A percentile compares a stretch with the other conserved stretches of the same genome.
Conservation (phyloP, 75 land plant species). For the Ceratopteris richardii region DNA sequence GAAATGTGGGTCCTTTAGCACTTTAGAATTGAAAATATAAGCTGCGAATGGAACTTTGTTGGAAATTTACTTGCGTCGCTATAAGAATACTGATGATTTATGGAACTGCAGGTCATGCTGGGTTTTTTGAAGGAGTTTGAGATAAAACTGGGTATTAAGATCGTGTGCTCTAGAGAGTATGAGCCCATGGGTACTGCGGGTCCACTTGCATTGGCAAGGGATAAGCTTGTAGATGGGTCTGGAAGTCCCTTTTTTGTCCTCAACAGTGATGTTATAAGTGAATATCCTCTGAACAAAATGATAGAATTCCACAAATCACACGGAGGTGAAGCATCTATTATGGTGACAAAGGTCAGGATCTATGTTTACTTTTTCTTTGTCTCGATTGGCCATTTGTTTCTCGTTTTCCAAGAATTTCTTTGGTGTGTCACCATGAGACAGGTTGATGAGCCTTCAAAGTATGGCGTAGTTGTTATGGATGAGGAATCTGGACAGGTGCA, state of each 20-base stretch:
- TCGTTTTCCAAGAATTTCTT: background rate
- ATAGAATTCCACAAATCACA: slow-evolving; percentile 37
- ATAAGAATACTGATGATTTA: no score
- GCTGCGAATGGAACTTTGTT: no score
- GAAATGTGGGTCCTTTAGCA: no score
- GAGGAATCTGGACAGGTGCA: slow-evolving; percentile 30
- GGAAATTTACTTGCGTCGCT: no score
- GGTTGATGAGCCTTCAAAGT: slow-evolving; percentile 49
- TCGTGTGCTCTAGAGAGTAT: slow-evolving; percentile 37
- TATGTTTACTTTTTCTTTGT: background rate
- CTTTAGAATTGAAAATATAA: no score
- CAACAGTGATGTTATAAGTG: slow-evolving; percentile 45
- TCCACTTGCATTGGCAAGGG: slow-evolving; percentile 38
- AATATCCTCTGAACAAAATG: slow-evolving; percentile 40
- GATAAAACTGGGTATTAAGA: slow-evolving; percentile 35
- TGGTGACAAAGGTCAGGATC: slow-evolving; percentile 38
- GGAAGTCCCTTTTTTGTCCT: slow-evolving; percentile 42
- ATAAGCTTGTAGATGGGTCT: slow-evolving; percentile 33
- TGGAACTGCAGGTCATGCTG: slow-evolving; percentile 44
- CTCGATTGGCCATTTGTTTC: background rate
- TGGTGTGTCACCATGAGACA: background rate
- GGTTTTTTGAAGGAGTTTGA: slow-evolving; percentile 38
- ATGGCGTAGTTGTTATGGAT: slow-evolving; percentile 45
- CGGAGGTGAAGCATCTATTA: slow-evolving; percentile 41
- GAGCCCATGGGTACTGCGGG: slow-evolving; percentile 53